Evolutionary conservation across 345 rosid species (phyloP).

Genomic region (Camelina laxa): DNA sequence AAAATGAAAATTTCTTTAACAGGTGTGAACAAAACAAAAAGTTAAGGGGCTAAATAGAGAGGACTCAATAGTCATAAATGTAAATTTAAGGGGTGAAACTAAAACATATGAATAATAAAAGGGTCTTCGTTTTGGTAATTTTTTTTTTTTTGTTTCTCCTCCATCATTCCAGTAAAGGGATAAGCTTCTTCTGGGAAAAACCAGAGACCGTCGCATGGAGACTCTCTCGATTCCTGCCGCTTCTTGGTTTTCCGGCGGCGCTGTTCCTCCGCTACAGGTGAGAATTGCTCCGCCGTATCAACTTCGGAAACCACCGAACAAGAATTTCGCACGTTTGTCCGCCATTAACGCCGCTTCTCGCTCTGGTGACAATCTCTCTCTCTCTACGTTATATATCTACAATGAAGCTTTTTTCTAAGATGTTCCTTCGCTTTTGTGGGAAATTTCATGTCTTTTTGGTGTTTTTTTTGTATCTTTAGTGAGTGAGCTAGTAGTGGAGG

Average conservation of each 20-base stretch:
- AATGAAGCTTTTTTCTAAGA: background rate
- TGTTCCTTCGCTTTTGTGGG: constrained; percentile 3
- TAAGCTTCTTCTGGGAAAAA: constrained; percentile 31
- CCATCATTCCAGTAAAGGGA: constrained; percentile 8
- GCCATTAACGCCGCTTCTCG: constrained; percentile 54
- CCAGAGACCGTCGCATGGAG: constrained; percentile 52
- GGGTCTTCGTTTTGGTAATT: background rate
- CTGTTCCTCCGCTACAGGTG: constrained; percentile 38
- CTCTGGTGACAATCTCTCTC: constrained; percentile 48
- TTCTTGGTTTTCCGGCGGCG: constrained; percentile 50
- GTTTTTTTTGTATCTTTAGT: constrained; percentile 37
- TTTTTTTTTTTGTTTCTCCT: background rate
- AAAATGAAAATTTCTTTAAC: too few species aligned
- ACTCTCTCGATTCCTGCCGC: constrained; percentile 52
- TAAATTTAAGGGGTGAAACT: background rate
- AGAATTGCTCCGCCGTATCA: constrained; percentile 36
- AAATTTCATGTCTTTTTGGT: constrained; percentile 3
- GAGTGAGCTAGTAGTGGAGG: constrained; percentile 61
- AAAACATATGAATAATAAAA: background rate
- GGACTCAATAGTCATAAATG: background rate
- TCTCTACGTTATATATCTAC: background rate
- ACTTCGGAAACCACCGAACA: constrained; percentile 43
- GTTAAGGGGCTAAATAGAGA: background rate
- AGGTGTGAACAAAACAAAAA: too few species aligned
- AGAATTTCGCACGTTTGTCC: constrained; percentile 40